phyloP scores from a whole-genome alignment of 2,329 filamentous ascomycete genomes.

The Thelonectria discophora region DNA sequence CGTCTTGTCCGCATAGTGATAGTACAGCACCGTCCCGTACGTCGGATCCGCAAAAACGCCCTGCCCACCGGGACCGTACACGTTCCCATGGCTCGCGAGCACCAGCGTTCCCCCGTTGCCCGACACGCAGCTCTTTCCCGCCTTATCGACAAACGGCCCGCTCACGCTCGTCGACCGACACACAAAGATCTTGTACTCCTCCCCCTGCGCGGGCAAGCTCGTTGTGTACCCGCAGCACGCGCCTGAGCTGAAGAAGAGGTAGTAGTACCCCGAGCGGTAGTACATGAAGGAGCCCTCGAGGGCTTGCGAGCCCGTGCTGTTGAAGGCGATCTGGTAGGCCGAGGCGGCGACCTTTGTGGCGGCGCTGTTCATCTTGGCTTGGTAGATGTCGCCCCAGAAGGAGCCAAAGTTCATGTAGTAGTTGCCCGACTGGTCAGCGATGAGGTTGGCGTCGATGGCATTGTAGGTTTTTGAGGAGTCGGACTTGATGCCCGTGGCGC shows the following conservation, averaged over 20 bases:
- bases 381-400: conserved; percentile 73
- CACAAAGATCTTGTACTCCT: conserved; percentile 73
- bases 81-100: conserved; percentile 26
- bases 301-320: conserved; percentile 58
- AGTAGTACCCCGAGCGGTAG: conserved; percentile 66
- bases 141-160: conserved; percentile 65
- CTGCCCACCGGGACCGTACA: conserved; percentile 26
- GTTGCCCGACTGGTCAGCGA: conserved; percentile 48
- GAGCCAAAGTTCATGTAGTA: conserved; percentile 71
- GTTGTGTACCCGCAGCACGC: conserved; percentile 69
- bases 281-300: conserved; percentile 67
- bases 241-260: conserved; percentile 70
- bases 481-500: conserved; percentile 61
- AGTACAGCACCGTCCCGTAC: conserved; percentile 66
- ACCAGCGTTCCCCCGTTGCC: conserved; percentile 47
- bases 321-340: conserved; percentile 60
- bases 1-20: conserved; percentile 67
- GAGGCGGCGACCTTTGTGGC: conserved; percentile 42
- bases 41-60: conserved; percentile 34
- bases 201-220: conserved; percentile 59
- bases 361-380: conserved; percentile 58
- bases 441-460: conserved; percentile 67
- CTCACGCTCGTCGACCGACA: conserved; percentile 65
- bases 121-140: conserved; percentile 61
- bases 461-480: conserved; percentile 58